Evolutionary conservation across 345 rosid genomes (phyloP).

Genomic region (Microthlaspi erraticum): DNA sequence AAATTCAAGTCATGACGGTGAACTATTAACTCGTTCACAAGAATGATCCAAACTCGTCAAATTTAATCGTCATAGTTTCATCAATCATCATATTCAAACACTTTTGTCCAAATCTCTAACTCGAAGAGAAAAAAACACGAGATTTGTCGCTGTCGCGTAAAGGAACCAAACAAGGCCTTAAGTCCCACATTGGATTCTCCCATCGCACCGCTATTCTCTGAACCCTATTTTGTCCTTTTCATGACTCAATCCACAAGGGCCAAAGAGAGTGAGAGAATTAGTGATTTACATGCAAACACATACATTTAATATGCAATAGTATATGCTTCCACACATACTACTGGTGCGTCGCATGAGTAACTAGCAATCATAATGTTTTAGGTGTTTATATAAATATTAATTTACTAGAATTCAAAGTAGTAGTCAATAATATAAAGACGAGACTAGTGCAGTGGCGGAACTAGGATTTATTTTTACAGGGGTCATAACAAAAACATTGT

Average conservation of each 20-base stretch:
- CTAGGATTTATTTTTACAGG: too few species aligned
- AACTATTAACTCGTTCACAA: constrained; percentile 37
- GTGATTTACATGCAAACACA: constrained; percentile 27
- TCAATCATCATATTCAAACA: background rate
- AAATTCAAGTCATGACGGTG: constrained; percentile 15
- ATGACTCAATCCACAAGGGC: constrained; percentile 42
- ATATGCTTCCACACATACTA: background rate
- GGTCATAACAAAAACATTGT: too few species aligned
- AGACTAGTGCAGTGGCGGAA: too few species aligned
- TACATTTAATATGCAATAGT: constrained; percentile 16
- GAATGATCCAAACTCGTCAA: constrained; percentile 29
- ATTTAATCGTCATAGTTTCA: constrained; percentile 9
- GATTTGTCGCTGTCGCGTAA: constrained; percentile 35
- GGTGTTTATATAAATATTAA: constrained; percentile 21
- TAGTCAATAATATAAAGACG: constrained; percentile 24
- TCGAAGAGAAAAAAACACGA: constrained; percentile 18
- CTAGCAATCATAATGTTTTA: constrained; percentile 35
- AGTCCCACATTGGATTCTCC: constrained; percentile 66
- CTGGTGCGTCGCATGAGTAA: constrained; percentile 34
- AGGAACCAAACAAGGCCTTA: constrained; percentile 37
- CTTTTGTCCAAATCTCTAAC: background rate
- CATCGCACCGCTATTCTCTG: constrained; percentile 35
- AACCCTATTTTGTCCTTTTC: constrained; percentile 40
- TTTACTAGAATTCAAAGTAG: constrained; percentile 25
- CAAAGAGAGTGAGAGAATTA: constrained; percentile 32